These are phyloP conservation scores for Dendryphion nanum DNA, from an alignment of 2,329 filamentous ascomycete species.

Conservation along the genomic window DNA sequence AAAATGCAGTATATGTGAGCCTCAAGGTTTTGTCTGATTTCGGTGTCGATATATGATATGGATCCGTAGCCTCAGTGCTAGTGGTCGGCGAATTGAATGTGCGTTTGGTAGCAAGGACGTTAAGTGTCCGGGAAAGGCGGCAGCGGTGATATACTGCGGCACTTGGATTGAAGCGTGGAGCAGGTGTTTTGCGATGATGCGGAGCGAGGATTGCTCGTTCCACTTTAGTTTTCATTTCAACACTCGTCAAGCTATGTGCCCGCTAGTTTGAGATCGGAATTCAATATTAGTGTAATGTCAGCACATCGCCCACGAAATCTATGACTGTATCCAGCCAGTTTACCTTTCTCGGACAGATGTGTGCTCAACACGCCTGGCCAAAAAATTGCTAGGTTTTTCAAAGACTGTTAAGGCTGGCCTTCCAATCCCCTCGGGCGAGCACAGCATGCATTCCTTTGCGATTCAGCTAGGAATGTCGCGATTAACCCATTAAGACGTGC, in stretches of 20 bases:
- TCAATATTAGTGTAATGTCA: too few relatives aligned
- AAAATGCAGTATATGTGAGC: background rate
- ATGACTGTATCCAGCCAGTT: too few relatives aligned
- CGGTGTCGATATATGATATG: background rate
- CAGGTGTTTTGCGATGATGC: too few relatives aligned
- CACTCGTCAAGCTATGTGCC: too few relatives aligned
- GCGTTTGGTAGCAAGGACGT: conserved; percentile 14
- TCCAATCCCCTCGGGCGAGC: conserved; percentile 18
- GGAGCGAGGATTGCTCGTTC: too few relatives aligned
- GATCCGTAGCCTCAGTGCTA: conserved; percentile 12
- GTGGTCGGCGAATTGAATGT: conserved; percentile 13
- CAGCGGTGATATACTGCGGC: too few relatives aligned
- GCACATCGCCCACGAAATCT: too few relatives aligned
- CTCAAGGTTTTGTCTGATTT: background rate
- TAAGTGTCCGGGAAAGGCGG: conserved; percentile 8
- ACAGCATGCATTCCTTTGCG: conserved; percentile 11
- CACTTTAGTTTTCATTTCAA: too few relatives aligned
- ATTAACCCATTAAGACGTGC: conserved; percentile 1
- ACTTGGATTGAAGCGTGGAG: too few relatives aligned
- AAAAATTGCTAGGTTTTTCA: conserved; percentile 7
- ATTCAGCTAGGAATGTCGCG: conserved; percentile 8
- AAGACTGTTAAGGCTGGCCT: conserved; percentile 12
- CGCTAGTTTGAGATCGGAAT: too few relatives aligned
- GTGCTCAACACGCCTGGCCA: too few relatives aligned
- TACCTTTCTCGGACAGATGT: too few relatives aligned